Conservation (phyloP, 306 rosid species). For the Vigna hirtella region DNA sequence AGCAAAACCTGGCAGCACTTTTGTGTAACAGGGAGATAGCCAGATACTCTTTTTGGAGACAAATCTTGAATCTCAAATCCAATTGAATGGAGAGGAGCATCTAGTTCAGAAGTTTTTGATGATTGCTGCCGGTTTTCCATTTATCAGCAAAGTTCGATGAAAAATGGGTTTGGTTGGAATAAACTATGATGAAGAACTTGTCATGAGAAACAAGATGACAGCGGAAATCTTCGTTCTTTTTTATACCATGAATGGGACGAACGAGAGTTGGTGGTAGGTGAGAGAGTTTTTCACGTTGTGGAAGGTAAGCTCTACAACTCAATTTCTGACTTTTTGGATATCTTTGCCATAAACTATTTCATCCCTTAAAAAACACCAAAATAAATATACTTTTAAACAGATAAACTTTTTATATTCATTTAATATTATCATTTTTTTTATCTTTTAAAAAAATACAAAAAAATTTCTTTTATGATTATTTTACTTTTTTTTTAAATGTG, state of each 20-base stretch:
- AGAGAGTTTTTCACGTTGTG: too few species aligned
- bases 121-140: conserved; percentile 38
- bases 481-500: too few species aligned
- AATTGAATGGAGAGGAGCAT: conserved; percentile 60
- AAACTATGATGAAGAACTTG: not conserved
- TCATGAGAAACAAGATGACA: not conserved
- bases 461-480: too few species aligned
- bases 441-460: too few species aligned
- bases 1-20: conserved; percentile 69
- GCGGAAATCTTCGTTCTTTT: not conserved
- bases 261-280: not conserved
- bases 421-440: too few species aligned
- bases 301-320: not conserved
- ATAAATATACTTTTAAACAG: too few species aligned
- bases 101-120: conserved; percentile 55
- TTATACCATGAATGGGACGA: not conserved
- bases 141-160: conserved; percentile 1
- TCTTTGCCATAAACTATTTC: too few species aligned
- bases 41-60: conserved; percentile 64
- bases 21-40: conserved; percentile 61
- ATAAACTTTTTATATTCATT: too few species aligned
- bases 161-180: not conserved
- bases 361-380: too few species aligned
- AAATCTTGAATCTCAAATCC: conserved; percentile 68
- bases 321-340: not conserved